These are phyloP conservation scores for Juncus effusus DNA, from an alignment of 176 grass and related monocot genomes.

Conservation along the genomic window DNA sequence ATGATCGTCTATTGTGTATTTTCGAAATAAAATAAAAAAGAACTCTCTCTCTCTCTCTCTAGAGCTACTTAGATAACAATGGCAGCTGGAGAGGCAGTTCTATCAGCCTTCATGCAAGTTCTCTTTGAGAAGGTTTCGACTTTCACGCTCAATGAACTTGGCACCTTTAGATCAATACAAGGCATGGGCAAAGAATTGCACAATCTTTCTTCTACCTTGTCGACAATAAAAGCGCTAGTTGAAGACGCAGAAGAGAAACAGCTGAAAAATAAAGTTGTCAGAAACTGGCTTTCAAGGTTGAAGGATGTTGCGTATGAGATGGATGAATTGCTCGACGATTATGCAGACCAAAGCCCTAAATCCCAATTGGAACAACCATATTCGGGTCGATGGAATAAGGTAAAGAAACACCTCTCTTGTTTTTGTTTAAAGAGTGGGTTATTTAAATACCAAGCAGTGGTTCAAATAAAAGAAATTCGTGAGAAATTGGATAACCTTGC, in stretches of 20 bases:
- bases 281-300: conserved; percentile 53
- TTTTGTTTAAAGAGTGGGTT: conserved; percentile 38
- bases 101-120: conserved; percentile 68
- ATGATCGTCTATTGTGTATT: too few relatives aligned
- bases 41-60: neutral
- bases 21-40: too few relatives aligned
- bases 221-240: conserved; percentile 42
- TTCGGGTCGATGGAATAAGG: conserved; percentile 40
- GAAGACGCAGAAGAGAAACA: conserved; percentile 74
- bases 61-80: conserved; percentile 12
- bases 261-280: conserved; percentile 43
- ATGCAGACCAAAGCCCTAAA: conserved; percentile 32
- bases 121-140: conserved; percentile 59
- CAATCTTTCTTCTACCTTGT: conserved; percentile 44
- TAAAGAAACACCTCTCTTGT: conserved; percentile 32
- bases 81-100: conserved; percentile 37
- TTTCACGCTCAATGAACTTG: conserved; percentile 39
- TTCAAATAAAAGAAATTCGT: conserved; percentile 40
- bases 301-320: conserved; percentile 59
- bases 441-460: conserved; percentile 36
- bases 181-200: conserved; percentile 43
- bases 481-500: conserved; percentile 50
- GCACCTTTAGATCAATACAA: conserved; percentile 30
- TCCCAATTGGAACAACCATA: conserved; percentile 32
- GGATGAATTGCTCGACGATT: conserved; percentile 67